Evolutionary conservation across 768 basidiomycete genomes (phyloP).

Genomic region (Lentinula sp.): DNA sequence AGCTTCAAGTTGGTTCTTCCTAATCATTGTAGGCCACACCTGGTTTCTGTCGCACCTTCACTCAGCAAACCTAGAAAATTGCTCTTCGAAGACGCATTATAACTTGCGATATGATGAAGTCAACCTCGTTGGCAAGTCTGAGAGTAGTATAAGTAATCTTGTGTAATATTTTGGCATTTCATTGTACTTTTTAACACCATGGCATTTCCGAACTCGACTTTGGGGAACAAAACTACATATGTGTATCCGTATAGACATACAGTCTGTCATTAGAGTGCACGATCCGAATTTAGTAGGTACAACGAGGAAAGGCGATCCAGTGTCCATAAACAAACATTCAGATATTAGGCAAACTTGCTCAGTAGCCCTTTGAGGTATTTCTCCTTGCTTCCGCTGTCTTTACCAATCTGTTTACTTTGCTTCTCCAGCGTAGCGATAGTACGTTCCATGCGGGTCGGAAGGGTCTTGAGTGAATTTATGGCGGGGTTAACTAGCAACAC

Average conservation of each 20-base stretch:
- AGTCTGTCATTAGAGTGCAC: no score
- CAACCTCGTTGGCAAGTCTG: not conserved
- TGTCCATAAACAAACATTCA: no score
- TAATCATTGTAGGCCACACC: slow-evolving; percentile 35
- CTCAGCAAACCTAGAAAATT: slow-evolving; percentile 45
- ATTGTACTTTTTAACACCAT: not conserved
- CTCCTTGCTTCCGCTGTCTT: slow-evolving; percentile 14
- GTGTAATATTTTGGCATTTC: not conserved
- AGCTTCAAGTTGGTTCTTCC: not conserved
- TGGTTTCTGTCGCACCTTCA: slow-evolving; percentile 36
- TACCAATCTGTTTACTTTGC: slow-evolving; percentile 34
- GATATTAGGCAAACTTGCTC: not conserved
- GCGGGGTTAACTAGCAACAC: slow-evolving; percentile 34
- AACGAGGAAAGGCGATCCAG: not conserved
- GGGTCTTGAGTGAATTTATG: slow-evolving; percentile 30
- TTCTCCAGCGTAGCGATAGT: slow-evolving; percentile 49
- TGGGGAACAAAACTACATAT: no score
- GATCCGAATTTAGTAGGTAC: no score
- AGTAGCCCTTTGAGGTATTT: slow-evolving; percentile 1
- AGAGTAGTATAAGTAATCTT: not conserved
- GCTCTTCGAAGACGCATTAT: slow-evolving; percentile 43
- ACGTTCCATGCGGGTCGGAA: slow-evolving; percentile 49
- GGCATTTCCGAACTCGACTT: no score
- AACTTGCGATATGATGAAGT: slow-evolving; percentile 1
- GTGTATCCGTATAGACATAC: no score